Evolutionary conservation across 768 basidiomycete species (phyloP).

Genomic region (Leccinum variicolor): DNA sequence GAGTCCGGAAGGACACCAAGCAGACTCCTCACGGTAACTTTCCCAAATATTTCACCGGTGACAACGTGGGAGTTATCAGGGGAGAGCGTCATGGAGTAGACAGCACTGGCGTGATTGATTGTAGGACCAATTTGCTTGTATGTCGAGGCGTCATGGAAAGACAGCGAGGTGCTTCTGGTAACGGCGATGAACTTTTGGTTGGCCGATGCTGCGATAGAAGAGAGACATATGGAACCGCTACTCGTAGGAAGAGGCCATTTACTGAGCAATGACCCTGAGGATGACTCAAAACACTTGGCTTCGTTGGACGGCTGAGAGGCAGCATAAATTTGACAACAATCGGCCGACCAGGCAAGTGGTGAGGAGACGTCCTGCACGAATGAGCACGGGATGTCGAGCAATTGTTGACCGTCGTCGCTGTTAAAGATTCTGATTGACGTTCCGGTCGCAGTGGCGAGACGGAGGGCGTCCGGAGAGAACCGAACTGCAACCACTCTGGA

Average conservation of each 20-base stretch:
- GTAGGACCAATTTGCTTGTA: neutral
- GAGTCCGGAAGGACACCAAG: neutral
- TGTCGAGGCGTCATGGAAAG: neutral
- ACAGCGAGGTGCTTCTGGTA: neutral
- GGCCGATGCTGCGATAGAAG: neutral
- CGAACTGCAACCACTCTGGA: neutral
- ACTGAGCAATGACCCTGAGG: neutral
- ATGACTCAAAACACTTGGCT: neutral
- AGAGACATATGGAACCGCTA: fast-evolving
- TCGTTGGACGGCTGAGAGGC: neutral
- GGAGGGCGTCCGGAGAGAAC: neutral
- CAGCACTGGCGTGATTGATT: neutral
- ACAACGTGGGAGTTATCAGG: neutral
- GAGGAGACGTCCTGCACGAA: neutral
- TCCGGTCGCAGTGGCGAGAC: neutral
- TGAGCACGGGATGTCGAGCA: neutral
- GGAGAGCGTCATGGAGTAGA: neutral
- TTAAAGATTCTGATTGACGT: neutral
- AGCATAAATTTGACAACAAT: neutral
- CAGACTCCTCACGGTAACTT: neutral
- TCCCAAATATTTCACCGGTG: neutral
- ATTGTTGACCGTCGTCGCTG: neutral
- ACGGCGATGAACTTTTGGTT: neutral
- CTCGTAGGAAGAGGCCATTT: neutral
- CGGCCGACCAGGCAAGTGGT: neutral